phyloP scores from a whole-genome alignment of 805 yeast species.

The Ogataea degrootiae region DNA sequence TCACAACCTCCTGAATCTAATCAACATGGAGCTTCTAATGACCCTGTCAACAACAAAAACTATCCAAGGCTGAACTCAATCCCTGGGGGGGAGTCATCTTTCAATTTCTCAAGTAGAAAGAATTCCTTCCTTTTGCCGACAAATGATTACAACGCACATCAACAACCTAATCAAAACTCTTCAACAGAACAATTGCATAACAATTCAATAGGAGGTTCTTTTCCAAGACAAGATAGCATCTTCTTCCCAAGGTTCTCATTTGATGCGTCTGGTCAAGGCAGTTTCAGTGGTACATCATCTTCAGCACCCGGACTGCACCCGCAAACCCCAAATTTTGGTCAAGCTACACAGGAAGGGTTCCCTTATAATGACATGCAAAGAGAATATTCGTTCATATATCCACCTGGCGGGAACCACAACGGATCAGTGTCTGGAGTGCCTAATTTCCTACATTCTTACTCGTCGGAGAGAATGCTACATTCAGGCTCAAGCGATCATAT shows the following conservation, averaged over 20 bases:
- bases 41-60: slow-evolving; percentile 11
- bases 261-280: slow-evolving; percentile 18
- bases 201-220: slow-evolving; percentile 15
- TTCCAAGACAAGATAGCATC: slow-evolving; percentile 26
- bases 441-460: slow-evolving; percentile 21
- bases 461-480: slow-evolving; percentile 22
- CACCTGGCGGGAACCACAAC: slow-evolving; percentile 14
- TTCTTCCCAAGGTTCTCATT: slow-evolving; percentile 28
- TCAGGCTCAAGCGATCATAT: slow-evolving; percentile 20
- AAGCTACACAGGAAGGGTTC: slow-evolving; percentile 16
- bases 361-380: slow-evolving; percentile 23
- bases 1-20: slow-evolving; percentile 21
- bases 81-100: slow-evolving; percentile 23
- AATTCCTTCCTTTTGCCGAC: slow-evolving; percentile 22
- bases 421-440: slow-evolving; percentile 9
- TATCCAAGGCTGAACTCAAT: slow-evolving; percentile 20
- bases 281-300: slow-evolving; percentile 9
- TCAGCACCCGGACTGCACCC: slow-evolving; percentile 6
- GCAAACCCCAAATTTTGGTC: slow-evolving; percentile 10
- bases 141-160: slow-evolving; percentile 9
- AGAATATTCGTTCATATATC: slow-evolving; percentile 25
- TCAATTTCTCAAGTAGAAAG: slow-evolving; percentile 22
- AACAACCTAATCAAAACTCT: slow-evolving; percentile 4
- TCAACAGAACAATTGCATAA: slow-evolving; percentile 8
- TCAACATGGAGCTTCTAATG: slow-evolving; percentile 12